Conservation (phyloP, 305 asterid species). For the Solanum hybrid region DNA sequence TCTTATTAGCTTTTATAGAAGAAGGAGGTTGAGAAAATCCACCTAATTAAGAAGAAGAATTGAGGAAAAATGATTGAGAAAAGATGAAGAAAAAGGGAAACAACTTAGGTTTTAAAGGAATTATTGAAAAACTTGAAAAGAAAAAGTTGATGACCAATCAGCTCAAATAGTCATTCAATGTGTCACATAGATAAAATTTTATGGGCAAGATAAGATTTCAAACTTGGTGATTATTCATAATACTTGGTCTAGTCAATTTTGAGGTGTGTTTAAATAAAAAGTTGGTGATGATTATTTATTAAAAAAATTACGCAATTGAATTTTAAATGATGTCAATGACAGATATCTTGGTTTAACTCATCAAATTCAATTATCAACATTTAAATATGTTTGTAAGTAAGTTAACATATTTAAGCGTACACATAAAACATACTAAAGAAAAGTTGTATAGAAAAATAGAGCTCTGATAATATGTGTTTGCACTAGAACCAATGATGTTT, state of each 20-base stretch:
- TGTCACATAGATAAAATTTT: no score
- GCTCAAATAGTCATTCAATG: no score
- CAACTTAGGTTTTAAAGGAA: no score
- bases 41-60: not conserved
- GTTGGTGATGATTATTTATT: no score
- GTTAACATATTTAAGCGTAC: not conserved
- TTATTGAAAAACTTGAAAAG: no score
- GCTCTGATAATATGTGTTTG: not conserved
- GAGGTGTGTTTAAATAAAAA: not conserved
- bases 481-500: not conserved
- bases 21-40: not conserved
- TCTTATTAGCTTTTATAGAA: not conserved
- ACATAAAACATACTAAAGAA: not conserved
- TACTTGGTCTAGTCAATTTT: not conserved
- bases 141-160: no score
- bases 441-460: no score
- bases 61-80: not conserved
- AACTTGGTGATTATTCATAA: not conserved
- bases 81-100: no score
- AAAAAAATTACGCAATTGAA: not conserved
- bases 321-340: not conserved
- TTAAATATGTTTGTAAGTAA: no score
- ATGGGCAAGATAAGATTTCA: not conserved
- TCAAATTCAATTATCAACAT: not conserved
- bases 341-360: not conserved